A percentile compares a stretch with the other conserved stretches of the same genome.
Evolutionary conservation across 2,329 filamentous ascomycete species (phyloP).

Genomic region (Aspergillus texensis): DNA sequence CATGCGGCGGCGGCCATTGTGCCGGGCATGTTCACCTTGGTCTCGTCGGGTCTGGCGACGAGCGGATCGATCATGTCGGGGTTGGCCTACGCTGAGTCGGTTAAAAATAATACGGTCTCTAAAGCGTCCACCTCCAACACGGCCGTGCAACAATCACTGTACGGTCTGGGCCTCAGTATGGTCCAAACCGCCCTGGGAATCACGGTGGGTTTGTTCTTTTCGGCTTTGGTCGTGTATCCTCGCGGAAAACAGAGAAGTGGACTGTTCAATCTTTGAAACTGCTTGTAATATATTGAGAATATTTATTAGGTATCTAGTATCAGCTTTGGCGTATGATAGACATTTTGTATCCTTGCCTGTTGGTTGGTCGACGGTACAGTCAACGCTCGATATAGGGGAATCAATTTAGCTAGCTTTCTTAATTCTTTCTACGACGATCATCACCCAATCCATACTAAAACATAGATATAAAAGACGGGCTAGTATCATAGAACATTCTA

Average conservation of each 20-base stretch:
- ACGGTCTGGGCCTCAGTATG: constrained; percentile 47
- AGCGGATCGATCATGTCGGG: constrained; percentile 58
- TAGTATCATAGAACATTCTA: no score
- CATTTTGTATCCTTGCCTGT: neutral
- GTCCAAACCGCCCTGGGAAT: constrained; percentile 51
- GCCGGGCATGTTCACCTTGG: constrained; percentile 77
- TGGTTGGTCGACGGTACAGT: no score
- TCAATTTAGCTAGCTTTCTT: no score
- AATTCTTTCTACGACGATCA: no score
- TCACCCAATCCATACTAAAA: no score
- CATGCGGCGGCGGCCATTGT: constrained; percentile 82
- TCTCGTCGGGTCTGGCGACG: constrained; percentile 61
- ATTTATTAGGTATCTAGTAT: neutral
- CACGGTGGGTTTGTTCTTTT: constrained; percentile 49
- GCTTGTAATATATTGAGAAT: neutral
- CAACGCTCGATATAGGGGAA: no score
- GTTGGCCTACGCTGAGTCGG: constrained; percentile 57
- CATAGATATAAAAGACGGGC: no score
- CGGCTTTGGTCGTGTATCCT: constrained; percentile 49
- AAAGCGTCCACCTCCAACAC: constrained; percentile 10
- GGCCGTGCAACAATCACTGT: constrained; percentile 20
- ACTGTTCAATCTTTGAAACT: constrained; percentile 33
- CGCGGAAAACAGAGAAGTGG: constrained; percentile 48
- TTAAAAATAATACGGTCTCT: constrained; percentile 30
- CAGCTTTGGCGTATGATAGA: neutral